These are phyloP conservation scores for Myxozyma mucilagina DNA, from an alignment of 805 yeast species.

Conservation along the genomic window DNA sequence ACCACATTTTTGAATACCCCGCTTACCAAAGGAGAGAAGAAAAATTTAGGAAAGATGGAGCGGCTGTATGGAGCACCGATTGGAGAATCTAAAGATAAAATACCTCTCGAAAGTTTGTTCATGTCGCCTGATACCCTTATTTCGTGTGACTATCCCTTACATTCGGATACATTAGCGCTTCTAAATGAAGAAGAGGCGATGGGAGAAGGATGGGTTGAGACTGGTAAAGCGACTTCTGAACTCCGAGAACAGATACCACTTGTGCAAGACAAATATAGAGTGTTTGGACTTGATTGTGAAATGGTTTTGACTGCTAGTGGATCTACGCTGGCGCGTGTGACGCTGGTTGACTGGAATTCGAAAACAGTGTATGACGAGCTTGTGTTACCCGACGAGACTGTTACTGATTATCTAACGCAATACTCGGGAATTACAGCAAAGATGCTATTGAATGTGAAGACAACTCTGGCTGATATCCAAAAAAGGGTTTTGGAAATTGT, in stretches of 20 bases:
- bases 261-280: slow-evolving; percentile 18
- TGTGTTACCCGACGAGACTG: slow-evolving; percentile 74
- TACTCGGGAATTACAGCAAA: slow-evolving; percentile 88
- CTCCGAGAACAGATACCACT: neutral
- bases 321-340: slow-evolving; percentile 71
- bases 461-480: slow-evolving; percentile 69
- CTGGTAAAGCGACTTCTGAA: slow-evolving; percentile 45
- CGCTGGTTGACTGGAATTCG: slow-evolving; percentile 55
- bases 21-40: slow-evolving; percentile 57
- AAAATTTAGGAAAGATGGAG: slow-evolving; percentile 29
- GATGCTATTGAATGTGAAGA: slow-evolving; percentile 58
- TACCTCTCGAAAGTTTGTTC: slow-evolving; percentile 44
- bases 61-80: neutral
- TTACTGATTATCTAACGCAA: slow-evolving; percentile 76
- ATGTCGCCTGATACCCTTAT: slow-evolving; percentile 52
- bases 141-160: slow-evolving; percentile 61
- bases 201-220: slow-evolving; percentile 55
- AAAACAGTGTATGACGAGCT: slow-evolving; percentile 62
- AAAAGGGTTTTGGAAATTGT: slow-evolving; percentile 51
- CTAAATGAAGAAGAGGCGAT: slow-evolving; percentile 14
- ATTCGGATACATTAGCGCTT: slow-evolving; percentile 42
- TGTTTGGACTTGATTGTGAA: slow-evolving; percentile 90
- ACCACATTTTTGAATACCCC: slow-evolving; percentile 59
- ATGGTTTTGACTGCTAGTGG: slow-evolving; percentile 73
- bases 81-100: neutral